Evolutionary conservation across 345 rosid genomes (phyloP).

Genomic region (Pelargonium nanum): DNA sequence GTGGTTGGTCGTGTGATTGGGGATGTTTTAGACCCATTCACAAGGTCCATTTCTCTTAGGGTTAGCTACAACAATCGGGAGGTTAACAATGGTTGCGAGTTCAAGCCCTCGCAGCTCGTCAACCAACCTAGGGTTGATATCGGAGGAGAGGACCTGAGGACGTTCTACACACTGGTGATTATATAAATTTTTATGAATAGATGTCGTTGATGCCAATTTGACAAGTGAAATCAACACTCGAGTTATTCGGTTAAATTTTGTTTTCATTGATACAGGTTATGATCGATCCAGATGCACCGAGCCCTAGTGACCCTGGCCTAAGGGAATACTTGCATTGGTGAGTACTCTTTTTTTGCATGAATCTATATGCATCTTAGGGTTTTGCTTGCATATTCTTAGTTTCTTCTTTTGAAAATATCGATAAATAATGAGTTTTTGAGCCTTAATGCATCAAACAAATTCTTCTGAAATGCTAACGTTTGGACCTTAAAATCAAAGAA

Average conservation of each 20-base stretch:
- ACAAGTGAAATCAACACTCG: neutral
- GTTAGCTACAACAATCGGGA: slow-evolving; percentile 23
- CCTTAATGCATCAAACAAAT: too few relatives aligned
- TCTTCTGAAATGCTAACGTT: too few relatives aligned
- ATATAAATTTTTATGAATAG: neutral
- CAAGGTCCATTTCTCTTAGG: slow-evolving; percentile 33
- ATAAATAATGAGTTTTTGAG: too few relatives aligned
- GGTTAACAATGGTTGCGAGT: slow-evolving; percentile 44
- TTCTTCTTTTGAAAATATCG: neutral
- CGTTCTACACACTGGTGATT: slow-evolving; percentile 54
- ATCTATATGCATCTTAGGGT: neutral
- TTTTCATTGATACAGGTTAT: slow-evolving; percentile 28
- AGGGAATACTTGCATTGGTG: slow-evolving; percentile 63
- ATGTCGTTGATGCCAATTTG: neutral
- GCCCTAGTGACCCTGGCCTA: slow-evolving; percentile 53
- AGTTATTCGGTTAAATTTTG: neutral
- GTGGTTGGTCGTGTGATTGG: slow-evolving; percentile 59
- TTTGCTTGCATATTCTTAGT: neutral
- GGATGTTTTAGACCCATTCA: slow-evolving; percentile 53
- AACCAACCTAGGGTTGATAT: slow-evolving; percentile 46
- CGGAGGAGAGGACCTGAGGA: slow-evolving; percentile 58
- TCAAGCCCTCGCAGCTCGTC: slow-evolving; percentile 47
- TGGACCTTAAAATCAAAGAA: too few relatives aligned
- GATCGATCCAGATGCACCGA: slow-evolving; percentile 77
- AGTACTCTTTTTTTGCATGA: neutral